Conservation (phyloP, 1,139 yeast species). For the Geotrichum aggregatum region DNA sequence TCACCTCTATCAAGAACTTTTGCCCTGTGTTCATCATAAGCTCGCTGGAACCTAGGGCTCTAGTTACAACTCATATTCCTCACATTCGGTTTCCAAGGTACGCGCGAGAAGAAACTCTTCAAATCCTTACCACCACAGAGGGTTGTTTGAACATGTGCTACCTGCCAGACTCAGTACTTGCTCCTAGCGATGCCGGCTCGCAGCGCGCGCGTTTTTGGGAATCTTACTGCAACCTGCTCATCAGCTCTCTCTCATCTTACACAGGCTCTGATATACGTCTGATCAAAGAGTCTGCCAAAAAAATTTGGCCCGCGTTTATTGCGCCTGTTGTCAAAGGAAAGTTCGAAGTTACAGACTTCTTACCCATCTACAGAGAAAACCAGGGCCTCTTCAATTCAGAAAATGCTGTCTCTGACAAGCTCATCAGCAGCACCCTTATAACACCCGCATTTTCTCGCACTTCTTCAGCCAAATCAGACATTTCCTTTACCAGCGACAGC, state of each 20-base stretch:
- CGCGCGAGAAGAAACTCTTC: slow-evolving; percentile 42
- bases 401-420: slow-evolving; percentile 37
- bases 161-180: slow-evolving; percentile 15
- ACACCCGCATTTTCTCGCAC: neutral
- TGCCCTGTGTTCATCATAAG: slow-evolving; percentile 39
- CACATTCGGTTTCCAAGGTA: slow-evolving; percentile 49
- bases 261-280: slow-evolving; percentile 52
- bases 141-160: slow-evolving; percentile 10
- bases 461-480: neutral
- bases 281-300: slow-evolving; percentile 44
- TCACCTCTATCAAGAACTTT: slow-evolving; percentile 31
- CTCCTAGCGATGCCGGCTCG: slow-evolving; percentile 1
- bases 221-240: slow-evolving; percentile 38
- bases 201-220: slow-evolving; percentile 24
- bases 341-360: slow-evolving; percentile 42
- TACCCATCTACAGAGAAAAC: slow-evolving; percentile 47
- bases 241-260: slow-evolving; percentile 51
- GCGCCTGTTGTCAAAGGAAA: slow-evolving; percentile 43
- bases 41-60: slow-evolving; percentile 46
- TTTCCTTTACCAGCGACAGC: neutral
- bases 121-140: slow-evolving; percentile 35
- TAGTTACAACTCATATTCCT: slow-evolving; percentile 50
- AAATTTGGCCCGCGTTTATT: slow-evolving; percentile 52
- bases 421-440: slow-evolving; percentile 22
- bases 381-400: slow-evolving; percentile 44